Evolutionary conservation across 805 yeast genomes (phyloP).

Genomic region (Candida taoyuanica): DNA sequence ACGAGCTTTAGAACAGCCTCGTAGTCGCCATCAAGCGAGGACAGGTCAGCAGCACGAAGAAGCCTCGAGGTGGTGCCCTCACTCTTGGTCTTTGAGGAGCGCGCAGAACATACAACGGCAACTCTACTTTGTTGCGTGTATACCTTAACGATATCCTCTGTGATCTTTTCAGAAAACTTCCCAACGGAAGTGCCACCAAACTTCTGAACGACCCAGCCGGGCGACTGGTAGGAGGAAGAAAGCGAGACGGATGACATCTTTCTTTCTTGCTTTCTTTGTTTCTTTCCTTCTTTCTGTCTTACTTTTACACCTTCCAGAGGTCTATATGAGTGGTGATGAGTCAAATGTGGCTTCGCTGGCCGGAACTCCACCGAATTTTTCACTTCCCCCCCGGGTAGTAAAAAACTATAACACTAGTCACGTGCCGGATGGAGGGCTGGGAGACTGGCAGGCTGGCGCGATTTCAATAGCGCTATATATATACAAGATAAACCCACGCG

Average conservation of each 20-base stretch:
- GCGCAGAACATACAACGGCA: conserved; percentile 94
- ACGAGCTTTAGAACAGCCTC: conserved; percentile 57
- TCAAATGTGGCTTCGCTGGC: background rate
- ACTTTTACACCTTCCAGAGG: background rate
- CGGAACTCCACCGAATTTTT: background rate
- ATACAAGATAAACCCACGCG: too few species aligned
- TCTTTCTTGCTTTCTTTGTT: background rate
- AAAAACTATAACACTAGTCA: too few species aligned
- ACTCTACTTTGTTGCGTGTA: conserved; percentile 60
- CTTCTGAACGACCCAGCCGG: conserved; percentile 79
- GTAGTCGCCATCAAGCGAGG: conserved; percentile 58
- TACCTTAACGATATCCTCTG: conserved; percentile 73
- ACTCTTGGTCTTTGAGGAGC: conserved; percentile 84
- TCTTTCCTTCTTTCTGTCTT: too few species aligned
- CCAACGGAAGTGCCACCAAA: conserved; percentile 98
- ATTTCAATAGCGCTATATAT: too few species aligned
- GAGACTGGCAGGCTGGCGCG: too few species aligned
- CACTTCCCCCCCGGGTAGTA: too few species aligned
- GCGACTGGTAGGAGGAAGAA: conserved; percentile 14
- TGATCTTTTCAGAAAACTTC: conserved; percentile 82
- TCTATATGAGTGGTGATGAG: background rate
- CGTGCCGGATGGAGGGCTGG: too few species aligned
- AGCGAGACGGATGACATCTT: conserved; percentile 19
- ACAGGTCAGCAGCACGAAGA: conserved; percentile 76
- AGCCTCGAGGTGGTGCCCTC: conserved; percentile 95